Conservation (phyloP, 2,329 filamentous ascomycete species). For the Sclerotinia glacialis region DNA sequence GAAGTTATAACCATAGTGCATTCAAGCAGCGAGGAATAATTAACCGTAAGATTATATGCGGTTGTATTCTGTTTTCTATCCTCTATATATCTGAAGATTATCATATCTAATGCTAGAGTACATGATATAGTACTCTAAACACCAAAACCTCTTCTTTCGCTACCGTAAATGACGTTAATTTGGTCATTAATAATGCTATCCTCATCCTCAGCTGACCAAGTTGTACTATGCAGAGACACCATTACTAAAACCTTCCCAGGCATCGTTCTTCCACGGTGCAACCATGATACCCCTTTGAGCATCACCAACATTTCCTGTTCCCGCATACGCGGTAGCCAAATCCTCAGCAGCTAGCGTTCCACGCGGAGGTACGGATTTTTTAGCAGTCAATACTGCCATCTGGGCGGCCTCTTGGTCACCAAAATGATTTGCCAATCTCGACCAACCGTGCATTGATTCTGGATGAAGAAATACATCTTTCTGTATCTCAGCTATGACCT, state of each 20-base stretch:
- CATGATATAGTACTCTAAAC: neutral
- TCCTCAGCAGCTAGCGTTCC: conserved; percentile 67
- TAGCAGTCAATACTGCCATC: conserved; percentile 79
- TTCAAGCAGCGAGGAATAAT: too few relatives aligned
- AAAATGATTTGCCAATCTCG: conserved; percentile 62
- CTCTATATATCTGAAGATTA: neutral
- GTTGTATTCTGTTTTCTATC: too few relatives aligned
- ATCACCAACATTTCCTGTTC: conserved; percentile 68
- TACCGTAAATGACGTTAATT: neutral
- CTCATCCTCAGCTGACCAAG: neutral
- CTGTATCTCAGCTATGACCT: conserved; percentile 63
- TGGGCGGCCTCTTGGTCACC: conserved; percentile 57
- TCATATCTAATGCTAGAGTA: neutral
- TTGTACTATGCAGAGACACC: neutral
- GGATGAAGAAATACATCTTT: conserved; percentile 79
- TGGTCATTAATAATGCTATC: neutral
- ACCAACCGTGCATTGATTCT: conserved; percentile 77
- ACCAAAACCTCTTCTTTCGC: neutral
- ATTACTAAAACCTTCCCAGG: conserved; percentile 31
- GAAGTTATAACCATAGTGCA: neutral
- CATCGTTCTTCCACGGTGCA: conserved; percentile 66
- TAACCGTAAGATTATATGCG: too few relatives aligned
- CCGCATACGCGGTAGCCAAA: conserved; percentile 69
- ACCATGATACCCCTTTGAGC: conserved; percentile 74
- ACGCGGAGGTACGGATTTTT: conserved; percentile 68